Evolutionary conservation across 169 alveolate species (phyloP), one percentile per base, ranked within the genome.

Genomic region (Babesia bovis): DNA sequence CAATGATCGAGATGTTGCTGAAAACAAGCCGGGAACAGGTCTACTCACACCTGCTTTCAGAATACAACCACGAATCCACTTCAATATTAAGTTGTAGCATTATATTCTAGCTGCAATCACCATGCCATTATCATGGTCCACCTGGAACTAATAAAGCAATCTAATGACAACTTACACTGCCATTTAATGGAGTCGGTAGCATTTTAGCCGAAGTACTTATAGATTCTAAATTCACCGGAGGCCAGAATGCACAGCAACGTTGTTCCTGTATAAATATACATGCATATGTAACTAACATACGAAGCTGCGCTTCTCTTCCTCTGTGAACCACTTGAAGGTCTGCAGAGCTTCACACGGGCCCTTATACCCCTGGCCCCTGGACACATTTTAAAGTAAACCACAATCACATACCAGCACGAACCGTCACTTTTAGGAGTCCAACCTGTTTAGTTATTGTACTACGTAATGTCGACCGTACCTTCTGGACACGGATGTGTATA

Each of bases 11-110:
- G 85, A 79, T 41, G 30, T 82, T 13, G 84, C 82, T 33, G 92
- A 86, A 35, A 76, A 70, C 49, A 82, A 83, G 38, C 83, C 85
- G 53, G 85, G 88, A 21, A 79, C 89, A 19, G 88, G 75, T 2
- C 51, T 66, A 17, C 59, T 86, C 52, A 72, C 85, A 9, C 77
- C 92, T 19, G 66, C 82, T 9, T 82, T 86, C 61, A 67, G 83
- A 36, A 45, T 86, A 17, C 92, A 86, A 45, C 92, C 92, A 57
- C 72, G 60, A 60, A 23, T 86, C 35, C 85, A 86, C 52, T 66
- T 86, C 15, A 86, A 86, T 55, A n/a, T 86, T 32, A 82, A 36
- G 44, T 63, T 86, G 68, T 76, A 66, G 32, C 47, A 5, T 47
- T 35, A 58, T 21, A 3, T 30, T 12, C 85, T 45, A 3, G 85